A percentile compares a stretch with the other conserved stretches of the same genome.
Evolutionary conservation across 2,329 filamentous ascomycete genomes (phyloP).

Genomic region (Cadophora malorum): DNA sequence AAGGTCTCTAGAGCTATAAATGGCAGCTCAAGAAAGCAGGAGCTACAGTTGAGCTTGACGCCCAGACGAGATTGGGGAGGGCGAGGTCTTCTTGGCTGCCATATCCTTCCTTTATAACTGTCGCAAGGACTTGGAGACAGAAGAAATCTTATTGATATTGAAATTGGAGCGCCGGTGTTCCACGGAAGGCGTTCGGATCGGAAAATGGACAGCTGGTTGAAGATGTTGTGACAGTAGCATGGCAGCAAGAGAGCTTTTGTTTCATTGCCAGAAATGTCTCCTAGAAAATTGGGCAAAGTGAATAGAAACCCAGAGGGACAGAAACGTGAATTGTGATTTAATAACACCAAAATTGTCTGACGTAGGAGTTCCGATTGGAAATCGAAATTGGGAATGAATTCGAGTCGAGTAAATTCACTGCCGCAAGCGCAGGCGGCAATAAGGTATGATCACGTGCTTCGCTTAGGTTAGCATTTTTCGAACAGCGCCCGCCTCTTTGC

Average conservation of each 20-base stretch:
- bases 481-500: slow-evolving; percentile 30
- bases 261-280: neutral
- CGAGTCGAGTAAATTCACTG: neutral
- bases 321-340: neutral
- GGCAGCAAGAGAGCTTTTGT: neutral
- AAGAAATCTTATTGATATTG: neutral
- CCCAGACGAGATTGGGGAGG: slow-evolving; percentile 89
- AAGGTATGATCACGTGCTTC: slow-evolving; percentile 25
- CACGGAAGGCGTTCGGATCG: slow-evolving; percentile 32
- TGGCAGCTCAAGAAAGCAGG: slow-evolving; percentile 46
- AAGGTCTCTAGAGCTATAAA: slow-evolving; percentile 59
- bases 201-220: neutral
- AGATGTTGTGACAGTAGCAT: neutral
- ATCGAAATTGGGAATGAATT: neutral
- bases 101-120: slow-evolving; percentile 77
- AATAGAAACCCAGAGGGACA: neutral
- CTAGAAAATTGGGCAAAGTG: neutral
- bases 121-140: neutral
- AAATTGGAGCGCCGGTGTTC: slow-evolving; percentile 30
- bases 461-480: slow-evolving; percentile 32
- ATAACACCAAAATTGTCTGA: neutral
- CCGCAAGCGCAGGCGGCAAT: slow-evolving; percentile 10
- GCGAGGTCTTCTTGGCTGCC: slow-evolving; percentile 86
- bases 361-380: neutral
- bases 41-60: slow-evolving; percentile 74